Evolutionary conservation across 2,329 filamentous ascomycete species (phyloP), one percentile per base, ranked within the genome.

Genomic region (Golovinomyces cichoracearum): DNA sequence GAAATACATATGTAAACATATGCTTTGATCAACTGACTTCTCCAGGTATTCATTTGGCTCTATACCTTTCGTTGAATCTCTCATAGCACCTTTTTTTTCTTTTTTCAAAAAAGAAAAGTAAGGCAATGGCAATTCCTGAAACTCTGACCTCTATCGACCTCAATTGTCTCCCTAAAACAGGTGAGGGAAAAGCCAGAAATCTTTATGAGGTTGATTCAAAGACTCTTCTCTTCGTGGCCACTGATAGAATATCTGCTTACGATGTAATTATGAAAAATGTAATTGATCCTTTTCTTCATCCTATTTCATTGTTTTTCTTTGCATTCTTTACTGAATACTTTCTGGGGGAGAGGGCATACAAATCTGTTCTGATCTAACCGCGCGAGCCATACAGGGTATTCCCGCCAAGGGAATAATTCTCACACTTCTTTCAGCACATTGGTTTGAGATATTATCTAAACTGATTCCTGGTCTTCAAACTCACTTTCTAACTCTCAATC

Each of bases 201-300:
- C 71, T 92, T 37, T 92, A 83, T 63, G 70, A 74, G 53, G 66
- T 90, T 47, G 74, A 82, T 61, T 67, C 74, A 41, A 65, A 72
- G 13, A 80, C 74, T 2, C 73, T 93, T 4, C 77, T 93, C 50
- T 88, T 93, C 61, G 76, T 86, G 49, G 80, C 83, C 22, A 81
- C 83, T 13, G 86, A 94, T 66, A 80, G 90, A 55, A 90, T 94
- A 62, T 93, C 84, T 22, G 90, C 90, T 49, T 95, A 88, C 68
- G 88, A 95, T 71, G 84, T 92, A 57, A 76, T 93, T 57, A 77
- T 93, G 70, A 67, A 73, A 57, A 94, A 90, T 65, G 76, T 78
- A 62, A 59, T 64, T 72, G 47, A 66, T 67, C 42, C 62, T 50
- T 63, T 73, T 47, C 64, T 74, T 46, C 70, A 66, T 33, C 29